A percentile compares a stretch with the other conserved stretches of the same genome.
phyloP scores from a whole-genome alignment of 2,329 filamentous ascomycete genomes.

The Phyllosticta citribraziliensis region DNA sequence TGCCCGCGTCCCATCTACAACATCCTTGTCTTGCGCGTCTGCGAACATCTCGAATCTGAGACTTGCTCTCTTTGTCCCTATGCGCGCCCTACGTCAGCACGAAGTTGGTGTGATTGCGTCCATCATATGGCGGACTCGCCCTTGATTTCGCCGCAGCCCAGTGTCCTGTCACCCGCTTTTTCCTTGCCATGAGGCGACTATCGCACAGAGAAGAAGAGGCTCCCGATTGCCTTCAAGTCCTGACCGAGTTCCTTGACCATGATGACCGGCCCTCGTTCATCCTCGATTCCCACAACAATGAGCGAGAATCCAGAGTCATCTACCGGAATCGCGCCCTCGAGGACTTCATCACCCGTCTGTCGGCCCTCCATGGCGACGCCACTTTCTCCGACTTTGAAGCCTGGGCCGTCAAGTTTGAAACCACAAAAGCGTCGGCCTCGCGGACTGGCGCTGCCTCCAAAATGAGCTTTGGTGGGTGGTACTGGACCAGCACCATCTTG shows the following conservation, averaged over 20 bases:
- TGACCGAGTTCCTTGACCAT: slow-evolving; percentile 3
- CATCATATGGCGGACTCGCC: background rate
- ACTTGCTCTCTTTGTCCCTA: background rate
- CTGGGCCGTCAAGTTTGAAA: background rate
- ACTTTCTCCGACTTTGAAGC: background rate
- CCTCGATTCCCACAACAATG: background rate
- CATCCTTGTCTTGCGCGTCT: background rate
- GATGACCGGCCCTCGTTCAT: slow-evolving; percentile 7
- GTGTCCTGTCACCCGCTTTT: background rate
- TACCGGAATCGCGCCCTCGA: slow-evolving; percentile 4
- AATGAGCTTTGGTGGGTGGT: background rate
- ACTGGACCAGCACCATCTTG: slow-evolving; percentile 4
- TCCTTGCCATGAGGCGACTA: background rate
- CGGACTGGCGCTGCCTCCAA: background rate
- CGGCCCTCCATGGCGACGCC: background rate
- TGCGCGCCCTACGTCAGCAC: background rate
- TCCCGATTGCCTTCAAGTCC: background rate
- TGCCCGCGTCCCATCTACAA: background rate
- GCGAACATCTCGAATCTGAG: background rate
- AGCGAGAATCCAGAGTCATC: background rate
- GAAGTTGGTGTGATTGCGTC: background rate
- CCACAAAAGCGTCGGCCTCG: background rate
- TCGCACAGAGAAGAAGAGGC: background rate
- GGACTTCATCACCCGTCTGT: background rate
- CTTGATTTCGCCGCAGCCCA: background rate